Evolutionary conservation across 2,329 filamentous ascomycete species (phyloP), one percentile per base, ranked within the genome.

Genomic region (Talaromyces sp.): DNA sequence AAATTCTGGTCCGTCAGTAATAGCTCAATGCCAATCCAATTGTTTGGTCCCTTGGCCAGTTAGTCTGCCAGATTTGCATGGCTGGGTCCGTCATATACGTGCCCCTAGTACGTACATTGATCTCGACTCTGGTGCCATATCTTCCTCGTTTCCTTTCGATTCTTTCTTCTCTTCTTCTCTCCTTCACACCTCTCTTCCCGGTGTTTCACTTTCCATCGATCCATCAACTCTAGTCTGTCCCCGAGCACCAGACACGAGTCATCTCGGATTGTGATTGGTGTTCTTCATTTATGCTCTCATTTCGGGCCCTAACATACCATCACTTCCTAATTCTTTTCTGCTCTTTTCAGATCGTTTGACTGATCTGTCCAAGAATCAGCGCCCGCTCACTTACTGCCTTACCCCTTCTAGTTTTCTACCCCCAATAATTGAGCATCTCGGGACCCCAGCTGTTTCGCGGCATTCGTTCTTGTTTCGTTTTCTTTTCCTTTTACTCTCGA

Each of bases 101-200:
- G 35, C 49, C 49, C 49, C 49, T 54, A 54, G 27, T 54, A 35
- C 31, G 50, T 27, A 54, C 50, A 33, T 35, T 54, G 47, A 50
- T 50, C 50, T 54, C 60, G 43, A 49, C 43, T 25, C 59, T 31
- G 27, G 27, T 61, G 60, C 50, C 60, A 33, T 62, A 62, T 50
- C 22, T 33, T 31, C 27, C 60, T 41, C 15, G 61, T 59, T 67
- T 71, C 65, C 68, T 67, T 67, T 63, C 67, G 69, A 66, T 69
- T 71, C 67, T 63, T 69, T 68, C 66, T 70, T 68, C 25, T 22
- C 56, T 10, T n/a, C 33, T 22, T 35, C 31, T 11, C 31, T 8
- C 15, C 17, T 31, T 71, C 68, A n/a, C 27, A n/a, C n/a, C 27
- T 19, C 27, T 54, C 49, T 31, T 8, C 9, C 27, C 49, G n/a